Evolutionary conservation across 441 rosid species (phyloP).

Genomic region (Hura crepitans): DNA sequence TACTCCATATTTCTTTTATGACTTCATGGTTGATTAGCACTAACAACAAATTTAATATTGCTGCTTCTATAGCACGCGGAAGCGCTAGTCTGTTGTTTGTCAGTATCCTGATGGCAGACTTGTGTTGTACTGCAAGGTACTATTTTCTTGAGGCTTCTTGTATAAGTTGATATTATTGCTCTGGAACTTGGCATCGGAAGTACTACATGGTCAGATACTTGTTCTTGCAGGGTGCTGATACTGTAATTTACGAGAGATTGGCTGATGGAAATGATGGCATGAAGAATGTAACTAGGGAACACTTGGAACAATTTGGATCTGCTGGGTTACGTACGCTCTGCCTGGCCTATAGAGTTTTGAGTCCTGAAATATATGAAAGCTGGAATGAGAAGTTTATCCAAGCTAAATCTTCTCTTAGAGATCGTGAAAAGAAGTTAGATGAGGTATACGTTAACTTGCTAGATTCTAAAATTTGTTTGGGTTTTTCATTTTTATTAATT

Average conservation of each 20-base stretch:
- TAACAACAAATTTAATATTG: constrained; percentile 24
- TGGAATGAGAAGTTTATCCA: constrained; percentile 99
- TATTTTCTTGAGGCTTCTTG: constrained; percentile 24
- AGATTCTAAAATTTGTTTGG: background rate
- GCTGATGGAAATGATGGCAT: constrained; percentile 59
- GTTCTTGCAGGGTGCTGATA: constrained; percentile 79
- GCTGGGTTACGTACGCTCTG: constrained; percentile 99
- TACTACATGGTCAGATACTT: constrained; percentile 31
- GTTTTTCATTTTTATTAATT: background rate
- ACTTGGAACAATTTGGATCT: constrained; percentile 85
- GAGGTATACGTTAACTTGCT: constrained; percentile 53
- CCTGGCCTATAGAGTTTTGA: constrained; percentile 82
- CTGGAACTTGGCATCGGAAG: constrained; percentile 26
- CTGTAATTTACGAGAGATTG: constrained; percentile 75
- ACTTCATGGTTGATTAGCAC: constrained; percentile 25
- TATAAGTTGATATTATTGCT: constrained; percentile 14
- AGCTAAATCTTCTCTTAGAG: constrained; percentile 94
- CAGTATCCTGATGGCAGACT: constrained; percentile 91
- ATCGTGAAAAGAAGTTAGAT: constrained; percentile 96
- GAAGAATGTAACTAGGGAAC: constrained; percentile 62
- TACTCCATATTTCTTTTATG: constrained; percentile 19
- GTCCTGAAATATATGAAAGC: constrained; percentile 73
- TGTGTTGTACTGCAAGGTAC: constrained; percentile 93
- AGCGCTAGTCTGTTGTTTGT: constrained; percentile 98
- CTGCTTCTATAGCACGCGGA: constrained; percentile 72